phyloP scores from a whole-genome alignment of 306 rosid species.

The Lathyrus oleraceus region DNA sequence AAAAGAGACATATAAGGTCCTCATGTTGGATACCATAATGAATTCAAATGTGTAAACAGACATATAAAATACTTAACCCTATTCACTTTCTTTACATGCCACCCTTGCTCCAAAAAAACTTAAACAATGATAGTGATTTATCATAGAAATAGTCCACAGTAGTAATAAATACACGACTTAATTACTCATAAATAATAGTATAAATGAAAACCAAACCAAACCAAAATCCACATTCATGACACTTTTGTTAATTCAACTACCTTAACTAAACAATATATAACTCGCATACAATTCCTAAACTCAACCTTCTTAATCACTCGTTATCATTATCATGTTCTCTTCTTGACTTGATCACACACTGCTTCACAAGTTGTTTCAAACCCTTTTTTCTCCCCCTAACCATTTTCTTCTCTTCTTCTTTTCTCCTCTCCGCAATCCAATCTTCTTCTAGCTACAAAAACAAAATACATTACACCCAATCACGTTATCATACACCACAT shows the following conservation, averaged over 20 bases:
- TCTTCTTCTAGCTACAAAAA: constrained; percentile 61
- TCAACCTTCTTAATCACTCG: background rate
- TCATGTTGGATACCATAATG: too few relatives aligned
- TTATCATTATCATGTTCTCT: constrained; percentile 16
- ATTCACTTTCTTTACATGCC: too few relatives aligned
- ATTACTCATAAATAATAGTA: too few relatives aligned
- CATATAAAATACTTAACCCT: too few relatives aligned
- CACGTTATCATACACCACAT: background rate
- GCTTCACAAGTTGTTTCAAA: constrained; percentile 51
- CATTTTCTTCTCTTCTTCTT: constrained; percentile 38
- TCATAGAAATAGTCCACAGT: too few relatives aligned
- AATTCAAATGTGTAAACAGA: too few relatives aligned
- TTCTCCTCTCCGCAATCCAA: constrained; percentile 35
- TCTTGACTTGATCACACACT: constrained; percentile 41
- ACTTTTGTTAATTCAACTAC: background rate
- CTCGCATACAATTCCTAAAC: background rate
- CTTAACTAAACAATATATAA: background rate
- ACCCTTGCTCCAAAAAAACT: too few relatives aligned
- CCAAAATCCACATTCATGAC: too few relatives aligned
- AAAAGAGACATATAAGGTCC: too few relatives aligned
- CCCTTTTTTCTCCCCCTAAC: constrained; percentile 42
- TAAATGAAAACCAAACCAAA: too few relatives aligned
- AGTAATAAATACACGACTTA: too few relatives aligned
- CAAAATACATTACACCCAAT: constrained; percentile 34
- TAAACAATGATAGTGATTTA: too few relatives aligned